Evolutionary conservation across 768 basidiomycete genomes (phyloP), one percentile per base, ranked within the genome.

Genomic region (Hypholoma sublateritium): DNA sequence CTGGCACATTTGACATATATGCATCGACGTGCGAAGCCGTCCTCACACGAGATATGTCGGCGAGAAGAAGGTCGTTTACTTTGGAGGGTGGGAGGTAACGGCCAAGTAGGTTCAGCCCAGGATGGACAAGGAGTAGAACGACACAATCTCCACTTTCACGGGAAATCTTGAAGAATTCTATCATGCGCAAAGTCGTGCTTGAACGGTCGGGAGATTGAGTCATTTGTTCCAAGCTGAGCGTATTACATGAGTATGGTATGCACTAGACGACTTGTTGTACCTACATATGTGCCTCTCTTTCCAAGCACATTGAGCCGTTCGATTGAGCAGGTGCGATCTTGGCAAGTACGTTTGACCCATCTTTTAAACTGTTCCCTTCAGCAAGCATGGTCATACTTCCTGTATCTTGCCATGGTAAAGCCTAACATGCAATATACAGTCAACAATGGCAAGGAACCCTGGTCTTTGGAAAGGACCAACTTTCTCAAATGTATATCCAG

Each of bases 261-360:
- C 19, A 43, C n/a, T 44, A 35, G 24, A 47, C 44, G 47, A 17
- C 19, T 13, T 55, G 19, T 21, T 37, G 16, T 34, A 77, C 83
- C 58, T 67, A 87, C 87, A 88, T 84, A 69, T 88, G 87, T 3
- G 85, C 84, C 70, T 90, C 88, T 54, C 87, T 76, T 65, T 89
- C 87, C 34, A 90, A 71, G 69, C 81, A 85, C 76, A 89, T 82
- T 3, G 87, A 86, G 14, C 82, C 87, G 67, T 88, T 87, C 8
- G 86, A 85, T 60, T 87, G 85, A 7, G 86, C 84, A 34, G 85
- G 81, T 5, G 86, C 87, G 62, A 90, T 86, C 73, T 90, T 90
- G 1, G 88, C 88, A 28, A 90, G 70, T 4, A 88, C 82, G 57
- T 77, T 81, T 4, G 85, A 84, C 34, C 85, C 81, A 65, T 88